phyloP scores from a whole-genome alignment of 352 stramenopile species.

The Pythium monospermum region DNA sequence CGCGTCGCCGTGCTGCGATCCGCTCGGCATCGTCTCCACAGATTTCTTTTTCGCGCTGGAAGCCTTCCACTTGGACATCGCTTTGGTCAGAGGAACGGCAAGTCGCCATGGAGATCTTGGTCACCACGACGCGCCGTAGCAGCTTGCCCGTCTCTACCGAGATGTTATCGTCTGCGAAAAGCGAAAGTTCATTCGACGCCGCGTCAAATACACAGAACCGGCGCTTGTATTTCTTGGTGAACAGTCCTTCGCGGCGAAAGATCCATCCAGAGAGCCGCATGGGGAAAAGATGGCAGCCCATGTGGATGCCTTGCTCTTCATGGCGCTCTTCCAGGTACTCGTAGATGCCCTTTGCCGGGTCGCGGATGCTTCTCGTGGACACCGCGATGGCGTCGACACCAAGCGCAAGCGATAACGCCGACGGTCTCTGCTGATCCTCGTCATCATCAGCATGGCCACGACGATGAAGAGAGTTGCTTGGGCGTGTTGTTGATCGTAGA shows the following conservation, averaged over 20 bases:
- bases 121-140: conserved; percentile 37
- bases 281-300: conserved; percentile 20
- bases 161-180: conserved; percentile 46
- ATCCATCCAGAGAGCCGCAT: conserved; percentile 51
- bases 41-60: conserved; percentile 34
- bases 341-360: conserved; percentile 48
- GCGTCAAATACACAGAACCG: conserved; percentile 63
- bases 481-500: too few species aligned
- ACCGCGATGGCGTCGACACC: conserved; percentile 20
- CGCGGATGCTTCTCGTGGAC: conserved; percentile 35
- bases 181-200: conserved; percentile 26
- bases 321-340: conserved; percentile 58
- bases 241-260: conserved; percentile 41
- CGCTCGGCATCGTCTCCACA: conserved; percentile 40
- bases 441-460: too few species aligned
- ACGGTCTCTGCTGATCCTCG: background rate
- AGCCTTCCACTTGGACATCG: conserved; percentile 22
- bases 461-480: too few species aligned
- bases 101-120: conserved; percentile 36
- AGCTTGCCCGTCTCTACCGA: conserved; percentile 26
- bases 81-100: conserved; percentile 5
- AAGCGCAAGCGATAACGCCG: background rate
- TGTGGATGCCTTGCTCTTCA: conserved; percentile 16
- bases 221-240: conserved; percentile 33
- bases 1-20: conserved; percentile 22